Evolutionary conservation across 2,329 filamentous ascomycete species (phyloP).

Genomic region (Aspergillus sp.): DNA sequence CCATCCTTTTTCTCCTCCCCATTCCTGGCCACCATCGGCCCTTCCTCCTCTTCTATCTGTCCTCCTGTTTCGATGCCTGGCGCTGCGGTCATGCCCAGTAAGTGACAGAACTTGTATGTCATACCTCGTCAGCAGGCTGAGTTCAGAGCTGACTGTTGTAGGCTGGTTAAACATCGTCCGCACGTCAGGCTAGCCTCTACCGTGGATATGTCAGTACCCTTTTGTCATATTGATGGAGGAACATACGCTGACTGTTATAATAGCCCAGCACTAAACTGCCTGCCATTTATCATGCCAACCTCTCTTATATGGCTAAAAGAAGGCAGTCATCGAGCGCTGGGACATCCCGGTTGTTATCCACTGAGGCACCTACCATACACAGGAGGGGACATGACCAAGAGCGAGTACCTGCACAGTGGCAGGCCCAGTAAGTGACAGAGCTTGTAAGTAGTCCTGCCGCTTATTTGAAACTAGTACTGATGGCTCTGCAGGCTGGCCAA

Average conservation of each 20-base stretch:
- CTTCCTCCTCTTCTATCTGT: not conserved
- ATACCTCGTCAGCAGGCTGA: not conserved
- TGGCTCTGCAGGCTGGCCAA: slow-evolving; percentile 15
- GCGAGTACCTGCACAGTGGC: slow-evolving; percentile 1
- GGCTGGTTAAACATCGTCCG: slow-evolving; percentile 16
- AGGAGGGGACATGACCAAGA: not conserved
- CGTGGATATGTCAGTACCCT: not conserved
- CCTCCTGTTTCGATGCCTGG: not conserved
- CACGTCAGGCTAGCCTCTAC: not conserved
- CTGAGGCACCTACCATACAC: not conserved
- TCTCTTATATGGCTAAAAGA: too few species aligned
- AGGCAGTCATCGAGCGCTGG: too few species aligned
- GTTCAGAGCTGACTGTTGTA: not conserved
- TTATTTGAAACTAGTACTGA: not conserved
- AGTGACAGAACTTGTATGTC: slow-evolving; percentile 28
- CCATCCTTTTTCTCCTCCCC: not conserved
- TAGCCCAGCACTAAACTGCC: not conserved
- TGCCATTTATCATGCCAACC: not conserved
- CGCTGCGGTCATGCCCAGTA: slow-evolving; percentile 18
- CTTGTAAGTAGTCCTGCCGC: not conserved
- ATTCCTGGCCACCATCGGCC: not conserved
- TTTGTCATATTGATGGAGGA: too few species aligned
- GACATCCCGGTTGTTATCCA: too few species aligned
- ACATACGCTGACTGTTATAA: not conserved
- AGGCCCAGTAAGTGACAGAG: slow-evolving; percentile 12